Percentiles rank a stretch among this genome's conserved stretches.
Conservation (phyloP, 768 basidiomycete species). For the Hydnomerulius pinastri region DNA sequence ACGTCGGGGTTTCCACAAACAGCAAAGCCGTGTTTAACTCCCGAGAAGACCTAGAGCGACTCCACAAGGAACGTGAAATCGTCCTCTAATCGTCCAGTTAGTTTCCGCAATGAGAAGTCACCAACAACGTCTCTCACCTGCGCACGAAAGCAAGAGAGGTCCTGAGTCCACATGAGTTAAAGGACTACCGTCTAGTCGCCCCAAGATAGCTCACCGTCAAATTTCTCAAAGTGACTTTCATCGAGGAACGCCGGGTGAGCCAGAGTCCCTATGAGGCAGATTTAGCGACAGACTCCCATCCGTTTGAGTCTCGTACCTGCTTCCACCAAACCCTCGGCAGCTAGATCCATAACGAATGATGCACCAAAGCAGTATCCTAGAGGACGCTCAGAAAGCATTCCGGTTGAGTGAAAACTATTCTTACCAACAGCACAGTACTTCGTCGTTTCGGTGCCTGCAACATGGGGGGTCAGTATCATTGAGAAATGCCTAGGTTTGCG, state of each 20-base stretch:
- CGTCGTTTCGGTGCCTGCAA: constrained; percentile 31
- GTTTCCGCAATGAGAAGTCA: background rate
- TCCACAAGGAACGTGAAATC: constrained; percentile 52
- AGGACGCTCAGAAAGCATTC: background rate
- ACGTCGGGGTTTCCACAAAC: constrained; percentile 15
- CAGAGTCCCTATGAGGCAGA: constrained; percentile 40
- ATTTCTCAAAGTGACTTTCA: constrained; percentile 52
- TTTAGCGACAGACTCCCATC: background rate
- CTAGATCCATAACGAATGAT: constrained; percentile 47
- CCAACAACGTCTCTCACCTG: constrained; percentile 18
- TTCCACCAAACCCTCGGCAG: constrained; percentile 42
- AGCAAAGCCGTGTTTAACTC: constrained; percentile 32
- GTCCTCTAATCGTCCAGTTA: constrained; percentile 37
- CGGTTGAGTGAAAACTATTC: constrained; percentile 15
- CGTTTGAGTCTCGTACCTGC: constrained; percentile 38
- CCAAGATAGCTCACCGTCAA: constrained; percentile 41
- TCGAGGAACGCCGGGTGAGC: constrained; percentile 53
- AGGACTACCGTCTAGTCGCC: too few relatives aligned
- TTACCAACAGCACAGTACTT: constrained; percentile 46
- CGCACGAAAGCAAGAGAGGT: constrained; percentile 23
- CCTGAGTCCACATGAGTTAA: background rate
- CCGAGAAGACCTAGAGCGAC: constrained; percentile 56
- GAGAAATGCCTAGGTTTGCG: too few relatives aligned
- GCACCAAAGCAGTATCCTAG: constrained; percentile 61
- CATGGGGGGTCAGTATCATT: background rate